These are phyloP conservation scores for Posidonia oceanica DNA, from an alignment of 116 monocot genomes.

Conservation along the genomic window DNA sequence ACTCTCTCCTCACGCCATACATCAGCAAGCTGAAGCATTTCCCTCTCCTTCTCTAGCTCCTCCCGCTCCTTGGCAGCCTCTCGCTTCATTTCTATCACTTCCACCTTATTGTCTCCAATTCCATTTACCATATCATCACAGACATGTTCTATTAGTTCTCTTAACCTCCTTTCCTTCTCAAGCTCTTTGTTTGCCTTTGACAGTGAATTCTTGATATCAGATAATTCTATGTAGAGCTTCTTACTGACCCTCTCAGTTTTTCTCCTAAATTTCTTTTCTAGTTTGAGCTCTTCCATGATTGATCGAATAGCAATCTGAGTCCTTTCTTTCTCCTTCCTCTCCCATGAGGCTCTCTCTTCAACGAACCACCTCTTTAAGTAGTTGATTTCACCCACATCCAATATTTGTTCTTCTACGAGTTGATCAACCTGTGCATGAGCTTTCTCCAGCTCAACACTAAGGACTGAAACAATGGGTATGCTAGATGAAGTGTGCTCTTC, in stretches of 20 bases:
- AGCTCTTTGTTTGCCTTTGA: slow-evolving; percentile 29
- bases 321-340: slow-evolving; percentile 34
- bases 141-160: slow-evolving; percentile 51
- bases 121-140: slow-evolving; percentile 52
- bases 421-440: slow-evolving; percentile 23
- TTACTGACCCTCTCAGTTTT: slow-evolving; percentile 47
- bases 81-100: slow-evolving; percentile 54
- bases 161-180: slow-evolving; percentile 52
- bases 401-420: slow-evolving; percentile 34
- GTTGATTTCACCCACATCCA: slow-evolving; percentile 5
- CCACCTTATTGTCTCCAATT: slow-evolving; percentile 55
- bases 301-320: slow-evolving; percentile 15
- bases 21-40: slow-evolving; percentile 86
- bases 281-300: slow-evolving; percentile 39
- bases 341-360: slow-evolving; percentile 34
- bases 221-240: slow-evolving; percentile 39
- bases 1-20: slow-evolving; percentile 73
- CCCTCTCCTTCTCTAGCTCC: slow-evolving; percentile 69
- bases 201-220: slow-evolving; percentile 23
- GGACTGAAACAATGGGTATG: slow-evolving; percentile 36
- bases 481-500: slow-evolving; percentile 31
- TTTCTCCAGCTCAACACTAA: slow-evolving; percentile 34
- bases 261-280: slow-evolving; percentile 46
- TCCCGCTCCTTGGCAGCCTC: slow-evolving; percentile 43
- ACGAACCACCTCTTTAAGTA: slow-evolving; percentile 13